Base-by-base conservation (phyloP, 768 basidiomycete genomes). In the Collybiopsis confluens region DNA sequence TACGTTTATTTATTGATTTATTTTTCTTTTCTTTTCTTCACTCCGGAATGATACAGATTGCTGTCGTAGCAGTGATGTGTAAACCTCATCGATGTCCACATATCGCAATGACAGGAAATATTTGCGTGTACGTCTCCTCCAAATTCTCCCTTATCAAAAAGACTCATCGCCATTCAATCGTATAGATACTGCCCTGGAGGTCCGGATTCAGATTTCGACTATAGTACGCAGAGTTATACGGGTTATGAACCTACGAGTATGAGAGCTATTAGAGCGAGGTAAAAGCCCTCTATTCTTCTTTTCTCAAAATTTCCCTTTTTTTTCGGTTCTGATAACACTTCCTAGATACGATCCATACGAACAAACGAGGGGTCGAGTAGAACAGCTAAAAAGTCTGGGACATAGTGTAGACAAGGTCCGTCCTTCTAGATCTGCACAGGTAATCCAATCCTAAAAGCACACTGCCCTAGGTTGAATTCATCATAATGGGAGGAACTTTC, bases 1-100 rank as follows among this genome's bases (percentile, higher is more conserved):
- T 95, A 62, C 63, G 86, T 77, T 16, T 18, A 38, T 30, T n/a
- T 13, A 20, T 38, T 45, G 37, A 36, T 18, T 27, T 24, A 36
- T 37, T 37, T 43, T 27, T 27, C 23, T 18, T 4, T 3, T 2
- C 6, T 23, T 35, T 33, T 35, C 6, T 35, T 23, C 21, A 23
- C 52, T 20, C n/a, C 45, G 43, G 52, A 47, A 45, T 52, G 42
- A 55, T n/a, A 10, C 56, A 96, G 93, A 95, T 98, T 55, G 97
- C 96, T 15, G 96, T 98, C 21, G 97, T 99, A 13, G 97, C 97
- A 8, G 96, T 99, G n/a, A 99, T 99, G 97, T 96, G 94, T 75
- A 99, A 98, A 65, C 97, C 97, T 1, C 97, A 99, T 76, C 83
- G 97, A 51, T 99, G 97, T 76, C 97, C 97, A 3, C 97, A 99